phyloP scores from a whole-genome alignment of 2,329 filamentous ascomycete genomes.

The Sphaerostilbella broomeana region DNA sequence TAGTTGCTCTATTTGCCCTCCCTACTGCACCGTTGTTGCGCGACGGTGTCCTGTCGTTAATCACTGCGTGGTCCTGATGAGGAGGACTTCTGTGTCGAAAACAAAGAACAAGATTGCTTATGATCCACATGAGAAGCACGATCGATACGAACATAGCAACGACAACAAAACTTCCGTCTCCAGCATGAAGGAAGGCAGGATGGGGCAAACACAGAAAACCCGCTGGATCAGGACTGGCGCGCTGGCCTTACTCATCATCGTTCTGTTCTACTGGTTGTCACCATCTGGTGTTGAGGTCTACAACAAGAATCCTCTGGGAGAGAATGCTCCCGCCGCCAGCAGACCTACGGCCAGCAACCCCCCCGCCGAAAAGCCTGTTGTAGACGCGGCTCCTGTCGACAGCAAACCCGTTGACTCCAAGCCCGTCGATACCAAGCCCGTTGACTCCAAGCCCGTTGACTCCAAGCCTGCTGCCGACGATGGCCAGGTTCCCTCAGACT shows the following conservation, averaged over 20 bases:
- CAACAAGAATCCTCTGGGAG: slow-evolving; percentile 31
- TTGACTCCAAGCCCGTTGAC: neutral
- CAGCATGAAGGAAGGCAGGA: slow-evolving; percentile 51
- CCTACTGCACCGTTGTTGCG: slow-evolving; percentile 16
- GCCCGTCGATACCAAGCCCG: neutral
- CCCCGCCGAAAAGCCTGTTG: slow-evolving; percentile 1
- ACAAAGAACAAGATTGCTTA: slow-evolving; percentile 51
- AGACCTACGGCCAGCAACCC: slow-evolving; percentile 21
- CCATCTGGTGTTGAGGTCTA: slow-evolving; percentile 51
- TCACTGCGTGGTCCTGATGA: slow-evolving; percentile 39
- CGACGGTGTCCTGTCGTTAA: slow-evolving; percentile 23
- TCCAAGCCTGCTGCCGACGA: slow-evolving; percentile 17
- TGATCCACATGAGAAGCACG: slow-evolving; percentile 61
- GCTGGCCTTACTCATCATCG: slow-evolving; percentile 52
- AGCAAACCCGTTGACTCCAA: neutral
- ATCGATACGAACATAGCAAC: slow-evolving; percentile 47
- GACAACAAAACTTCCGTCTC: slow-evolving; percentile 43
- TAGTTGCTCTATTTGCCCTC: slow-evolving; percentile 1
- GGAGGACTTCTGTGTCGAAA: slow-evolving; percentile 58
- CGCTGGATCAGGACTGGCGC: slow-evolving; percentile 61
- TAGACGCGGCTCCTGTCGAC: neutral
- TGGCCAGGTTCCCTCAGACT: slow-evolving; percentile 52
- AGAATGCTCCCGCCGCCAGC: too few species aligned
- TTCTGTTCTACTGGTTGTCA: slow-evolving; percentile 58
- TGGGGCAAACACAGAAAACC: slow-evolving; percentile 58